These are phyloP conservation scores for Crataegus laevigata DNA, from an alignment of 306 rosid genomes.

Conservation along the genomic window DNA sequence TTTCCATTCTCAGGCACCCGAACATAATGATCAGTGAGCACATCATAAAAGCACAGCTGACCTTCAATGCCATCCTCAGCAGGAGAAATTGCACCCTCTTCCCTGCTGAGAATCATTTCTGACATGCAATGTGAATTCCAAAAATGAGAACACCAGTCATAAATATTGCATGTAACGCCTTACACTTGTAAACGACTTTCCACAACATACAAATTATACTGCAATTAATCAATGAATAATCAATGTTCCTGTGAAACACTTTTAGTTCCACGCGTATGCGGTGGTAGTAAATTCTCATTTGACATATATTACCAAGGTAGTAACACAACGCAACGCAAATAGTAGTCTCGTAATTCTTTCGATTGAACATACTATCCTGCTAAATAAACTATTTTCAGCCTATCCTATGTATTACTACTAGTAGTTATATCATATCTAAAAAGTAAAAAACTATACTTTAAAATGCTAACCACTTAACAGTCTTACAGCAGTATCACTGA, in stretches of 20 bases:
- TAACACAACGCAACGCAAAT: not conserved
- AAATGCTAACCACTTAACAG: not conserved
- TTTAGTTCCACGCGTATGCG: not conserved
- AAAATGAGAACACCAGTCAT: slow-evolving; percentile 10
- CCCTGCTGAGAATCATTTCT: slow-evolving; percentile 69
- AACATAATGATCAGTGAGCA: slow-evolving; percentile 89
- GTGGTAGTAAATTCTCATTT: not conserved
- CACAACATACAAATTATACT: not conserved
- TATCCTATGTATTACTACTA: not conserved
- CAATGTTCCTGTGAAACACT: not conserved
- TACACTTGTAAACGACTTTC: not conserved
- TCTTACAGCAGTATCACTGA: not conserved
- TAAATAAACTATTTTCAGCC: not conserved
- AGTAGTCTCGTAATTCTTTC: not conserved
- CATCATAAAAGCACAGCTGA: slow-evolving; percentile 73
- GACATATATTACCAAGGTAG: not conserved
- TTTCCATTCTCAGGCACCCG: slow-evolving; percentile 64
- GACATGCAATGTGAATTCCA: slow-evolving; percentile 18
- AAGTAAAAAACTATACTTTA: not conserved
- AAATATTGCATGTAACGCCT: not conserved
- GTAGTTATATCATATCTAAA: not conserved
- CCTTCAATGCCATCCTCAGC: slow-evolving; percentile 38
- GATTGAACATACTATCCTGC: no score
- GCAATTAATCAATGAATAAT: not conserved
- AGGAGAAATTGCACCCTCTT: slow-evolving; percentile 66